These are phyloP conservation scores for Salvia sclarea DNA, from an alignment of 305 asterid species.

Conservation along the genomic window DNA sequence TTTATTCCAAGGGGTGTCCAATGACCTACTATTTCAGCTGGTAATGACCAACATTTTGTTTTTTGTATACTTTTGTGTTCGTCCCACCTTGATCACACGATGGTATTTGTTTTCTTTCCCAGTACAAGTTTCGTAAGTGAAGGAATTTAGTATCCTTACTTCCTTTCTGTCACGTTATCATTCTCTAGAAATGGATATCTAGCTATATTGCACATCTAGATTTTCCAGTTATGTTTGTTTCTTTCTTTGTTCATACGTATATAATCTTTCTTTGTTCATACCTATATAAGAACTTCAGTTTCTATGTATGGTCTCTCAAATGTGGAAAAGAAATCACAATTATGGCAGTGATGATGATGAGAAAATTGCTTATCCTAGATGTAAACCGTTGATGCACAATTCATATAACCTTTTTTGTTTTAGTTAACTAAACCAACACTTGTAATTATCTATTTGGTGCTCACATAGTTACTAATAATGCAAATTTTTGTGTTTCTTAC, in stretches of 20 bases:
- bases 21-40: slow-evolving; percentile 83
- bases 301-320: not conserved
- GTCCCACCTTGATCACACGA: too few relatives aligned
- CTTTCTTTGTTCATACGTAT: too few relatives aligned
- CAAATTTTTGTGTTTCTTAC: not conserved
- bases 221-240: too few relatives aligned
- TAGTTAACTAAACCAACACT: not conserved
- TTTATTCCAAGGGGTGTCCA: slow-evolving; percentile 71
- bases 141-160: not conserved
- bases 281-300: not conserved
- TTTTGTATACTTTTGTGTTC: not conserved
- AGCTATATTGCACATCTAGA: not conserved
- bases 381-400: not conserved
- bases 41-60: slow-evolving; percentile 38
- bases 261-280: too few relatives aligned
- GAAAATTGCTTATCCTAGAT: not conserved
- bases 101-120: not conserved
- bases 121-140: not conserved
- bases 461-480: not conserved
- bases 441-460: not conserved
- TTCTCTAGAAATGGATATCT: not conserved
- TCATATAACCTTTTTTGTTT: not conserved
- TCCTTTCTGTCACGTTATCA: too few relatives aligned
- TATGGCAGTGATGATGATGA: not conserved
- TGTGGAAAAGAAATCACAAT: not conserved